phyloP scores from a whole-genome alignment of 2,329 filamentous ascomycete species.

The Hypoxylon sp. region DNA sequence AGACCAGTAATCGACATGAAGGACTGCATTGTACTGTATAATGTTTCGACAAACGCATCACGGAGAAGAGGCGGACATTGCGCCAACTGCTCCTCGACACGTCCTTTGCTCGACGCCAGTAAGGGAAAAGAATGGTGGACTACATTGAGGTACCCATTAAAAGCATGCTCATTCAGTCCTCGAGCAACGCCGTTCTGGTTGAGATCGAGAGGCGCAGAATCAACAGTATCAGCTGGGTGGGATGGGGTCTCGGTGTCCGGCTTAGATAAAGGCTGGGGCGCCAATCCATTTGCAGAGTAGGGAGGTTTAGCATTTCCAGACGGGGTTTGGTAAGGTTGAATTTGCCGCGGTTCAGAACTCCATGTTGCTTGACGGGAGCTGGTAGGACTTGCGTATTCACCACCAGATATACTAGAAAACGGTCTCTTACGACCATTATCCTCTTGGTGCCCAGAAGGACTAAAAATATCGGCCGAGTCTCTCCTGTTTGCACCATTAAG shows the following conservation, averaged over 20 bases:
- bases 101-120: conserved; percentile 64
- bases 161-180: conserved; percentile 55
- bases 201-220: conserved; percentile 42
- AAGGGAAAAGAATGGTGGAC: conserved; percentile 75
- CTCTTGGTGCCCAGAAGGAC: conserved; percentile 56
- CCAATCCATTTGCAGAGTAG: conserved; percentile 55
- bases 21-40: conserved; percentile 67
- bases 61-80: conserved; percentile 65
- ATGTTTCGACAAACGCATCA: conserved; percentile 70
- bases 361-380: conserved; percentile 56
- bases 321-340: conserved; percentile 52
- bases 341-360: conserved; percentile 57
- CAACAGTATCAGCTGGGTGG: conserved; percentile 47
- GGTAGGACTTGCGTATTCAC: conserved; percentile 49
- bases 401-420: conserved; percentile 50
- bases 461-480: conserved; percentile 60
- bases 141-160: conserved; percentile 65
- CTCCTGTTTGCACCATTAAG: conserved; percentile 47
- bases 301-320: conserved; percentile 42
- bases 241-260: conserved; percentile 46
- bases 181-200: conserved; percentile 47
- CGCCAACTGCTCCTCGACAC: conserved; percentile 64
- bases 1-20: conserved; percentile 52
- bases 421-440: conserved; percentile 50
- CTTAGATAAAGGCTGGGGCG: conserved; percentile 56